Percentiles rank a stretch among this genome's conserved stretches.
These are phyloP conservation scores for Alternaria brassicicola DNA, from an alignment of 2,329 filamentous ascomycete genomes.

Conservation along the genomic window DNA sequence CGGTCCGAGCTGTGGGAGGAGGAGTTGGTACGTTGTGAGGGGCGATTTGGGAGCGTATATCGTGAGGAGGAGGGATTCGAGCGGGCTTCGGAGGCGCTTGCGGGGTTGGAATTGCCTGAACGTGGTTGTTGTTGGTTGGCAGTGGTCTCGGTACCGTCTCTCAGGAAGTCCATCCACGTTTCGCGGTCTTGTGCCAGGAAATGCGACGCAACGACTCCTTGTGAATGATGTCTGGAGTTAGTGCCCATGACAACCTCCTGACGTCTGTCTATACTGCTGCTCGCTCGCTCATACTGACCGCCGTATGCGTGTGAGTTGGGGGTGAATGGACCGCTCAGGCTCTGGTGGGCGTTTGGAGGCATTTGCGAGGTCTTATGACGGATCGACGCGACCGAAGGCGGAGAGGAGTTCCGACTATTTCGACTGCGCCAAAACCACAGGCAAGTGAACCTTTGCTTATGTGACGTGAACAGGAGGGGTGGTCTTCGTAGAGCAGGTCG, in stretches of 20 bases:
- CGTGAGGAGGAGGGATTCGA: slow-evolving; percentile 18
- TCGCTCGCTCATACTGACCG: slow-evolving; percentile 18
- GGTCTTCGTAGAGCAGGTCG: slow-evolving; percentile 16
- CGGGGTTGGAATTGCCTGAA: slow-evolving; percentile 5
- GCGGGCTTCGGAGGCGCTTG: slow-evolving; percentile 11
- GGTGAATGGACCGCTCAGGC: slow-evolving; percentile 16
- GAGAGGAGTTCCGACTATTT: neutral
- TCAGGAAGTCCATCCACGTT: slow-evolving; percentile 47
- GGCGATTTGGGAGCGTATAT: slow-evolving; percentile 29
- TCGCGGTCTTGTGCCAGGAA: slow-evolving; percentile 39
- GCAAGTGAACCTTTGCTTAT: neutral
- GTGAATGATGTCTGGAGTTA: slow-evolving; percentile 16
- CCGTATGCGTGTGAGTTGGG: slow-evolving; percentile 25
- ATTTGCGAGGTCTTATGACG: slow-evolving; percentile 5
- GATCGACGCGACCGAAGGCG: slow-evolving; percentile 5
- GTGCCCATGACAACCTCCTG: slow-evolving; percentile 4
- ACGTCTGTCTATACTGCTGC: slow-evolving; percentile 12
- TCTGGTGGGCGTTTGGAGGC: slow-evolving; percentile 22
- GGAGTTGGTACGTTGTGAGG: slow-evolving; percentile 23
- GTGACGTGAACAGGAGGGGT: slow-evolving; percentile 12
- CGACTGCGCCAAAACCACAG: neutral
- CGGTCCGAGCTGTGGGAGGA: slow-evolving; percentile 38
- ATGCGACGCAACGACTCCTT: slow-evolving; percentile 38
- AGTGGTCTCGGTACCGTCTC: slow-evolving; percentile 27
- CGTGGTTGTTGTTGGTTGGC: slow-evolving; percentile 15